A percentile compares a stretch with the other conserved stretches of the same genome.
Evolutionary conservation across 768 basidiomycete genomes (phyloP).

Genomic region (Hygrophoropsis aurantiaca): DNA sequence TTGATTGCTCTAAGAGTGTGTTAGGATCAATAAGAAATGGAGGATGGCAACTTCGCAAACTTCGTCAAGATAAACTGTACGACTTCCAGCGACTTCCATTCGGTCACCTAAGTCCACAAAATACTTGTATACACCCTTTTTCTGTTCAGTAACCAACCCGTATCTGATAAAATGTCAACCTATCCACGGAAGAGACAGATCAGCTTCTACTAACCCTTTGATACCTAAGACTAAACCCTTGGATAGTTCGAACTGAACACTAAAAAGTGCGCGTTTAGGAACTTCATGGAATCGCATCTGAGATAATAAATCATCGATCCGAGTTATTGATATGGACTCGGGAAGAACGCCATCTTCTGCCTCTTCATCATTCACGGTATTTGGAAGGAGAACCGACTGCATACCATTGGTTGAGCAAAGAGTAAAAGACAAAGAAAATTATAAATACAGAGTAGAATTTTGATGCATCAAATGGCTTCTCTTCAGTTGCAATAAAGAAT

Average conservation of each 20-base stretch:
- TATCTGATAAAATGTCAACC: slow-evolving; percentile 55
- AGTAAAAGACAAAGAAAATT: not conserved
- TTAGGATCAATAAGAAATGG: not conserved
- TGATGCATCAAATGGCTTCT: slow-evolving; percentile 65
- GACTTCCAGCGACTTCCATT: slow-evolving; percentile 72
- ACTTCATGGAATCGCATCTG: slow-evolving; percentile 83
- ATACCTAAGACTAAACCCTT: slow-evolving; percentile 74
- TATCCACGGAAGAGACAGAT: not conserved
- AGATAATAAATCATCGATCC: slow-evolving; percentile 72
- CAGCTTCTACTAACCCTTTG: slow-evolving; percentile 60
- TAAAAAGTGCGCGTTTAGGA: slow-evolving; percentile 82
- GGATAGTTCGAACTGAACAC: slow-evolving; percentile 76
- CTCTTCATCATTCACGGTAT: slow-evolving; percentile 47
- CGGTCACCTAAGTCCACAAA: slow-evolving; percentile 77
- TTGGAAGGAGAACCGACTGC: slow-evolving; percentile 61
- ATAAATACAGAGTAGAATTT: slow-evolving; percentile 77
- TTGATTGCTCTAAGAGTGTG: slow-evolving; percentile 22
- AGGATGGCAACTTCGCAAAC: slow-evolving; percentile 23
- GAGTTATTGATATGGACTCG: slow-evolving; percentile 71
- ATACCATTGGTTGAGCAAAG: not conserved
- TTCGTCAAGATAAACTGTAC: slow-evolving; percentile 77
- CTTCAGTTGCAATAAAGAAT: slow-evolving; percentile 78
- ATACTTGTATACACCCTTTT: slow-evolving; percentile 78
- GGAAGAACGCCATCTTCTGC: slow-evolving; percentile 56
- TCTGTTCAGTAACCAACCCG: slow-evolving; percentile 85